These are phyloP conservation scores for Daldinia concentrica DNA, from an alignment of 495 filamentous ascomycete genomes.

Conservation along the genomic window DNA sequence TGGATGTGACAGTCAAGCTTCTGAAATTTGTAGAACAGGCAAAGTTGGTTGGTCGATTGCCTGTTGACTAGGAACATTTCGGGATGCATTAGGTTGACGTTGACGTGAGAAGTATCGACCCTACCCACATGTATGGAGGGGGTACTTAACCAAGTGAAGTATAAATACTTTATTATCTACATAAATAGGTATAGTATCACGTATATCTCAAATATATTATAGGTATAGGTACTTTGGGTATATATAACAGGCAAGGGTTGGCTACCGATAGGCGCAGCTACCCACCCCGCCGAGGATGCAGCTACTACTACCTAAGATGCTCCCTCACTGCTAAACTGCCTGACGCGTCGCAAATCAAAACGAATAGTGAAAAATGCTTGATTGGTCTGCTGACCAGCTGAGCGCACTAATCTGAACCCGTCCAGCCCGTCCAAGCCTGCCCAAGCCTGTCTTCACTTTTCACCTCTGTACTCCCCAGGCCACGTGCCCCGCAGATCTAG, in stretches of 20 bases:
- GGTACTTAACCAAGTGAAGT: neutral
- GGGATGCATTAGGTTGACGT: constrained; percentile 35
- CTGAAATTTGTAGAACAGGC: constrained; percentile 32
- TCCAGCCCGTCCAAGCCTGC: constrained; percentile 3
- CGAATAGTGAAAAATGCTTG: constrained; percentile 34
- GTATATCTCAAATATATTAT: neutral
- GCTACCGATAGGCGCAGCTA: constrained; percentile 27
- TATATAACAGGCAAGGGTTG: constrained; percentile 1
- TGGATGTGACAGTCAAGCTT: constrained; percentile 42
- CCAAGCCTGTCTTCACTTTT: constrained; percentile 8
- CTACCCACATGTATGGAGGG: constrained; percentile 3
- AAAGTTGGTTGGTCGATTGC: constrained; percentile 29
- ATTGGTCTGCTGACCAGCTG: constrained; percentile 46
- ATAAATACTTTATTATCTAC: neutral
- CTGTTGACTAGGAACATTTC: constrained; percentile 32
- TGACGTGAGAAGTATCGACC: constrained; percentile 29
- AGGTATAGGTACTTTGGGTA: neutral
- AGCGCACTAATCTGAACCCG: neutral
- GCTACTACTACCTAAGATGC: constrained; percentile 8
- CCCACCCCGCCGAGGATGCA: constrained; percentile 18
- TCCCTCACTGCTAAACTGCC: constrained; percentile 6
- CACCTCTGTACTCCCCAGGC: constrained; percentile 37
- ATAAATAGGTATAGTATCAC: neutral
- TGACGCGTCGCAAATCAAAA: constrained; percentile 42
- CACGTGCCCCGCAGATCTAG: constrained; percentile 46